phyloP scores from a whole-genome alignment of 2,329 filamentous ascomycete species.

The Penicillium occitanis region DNA sequence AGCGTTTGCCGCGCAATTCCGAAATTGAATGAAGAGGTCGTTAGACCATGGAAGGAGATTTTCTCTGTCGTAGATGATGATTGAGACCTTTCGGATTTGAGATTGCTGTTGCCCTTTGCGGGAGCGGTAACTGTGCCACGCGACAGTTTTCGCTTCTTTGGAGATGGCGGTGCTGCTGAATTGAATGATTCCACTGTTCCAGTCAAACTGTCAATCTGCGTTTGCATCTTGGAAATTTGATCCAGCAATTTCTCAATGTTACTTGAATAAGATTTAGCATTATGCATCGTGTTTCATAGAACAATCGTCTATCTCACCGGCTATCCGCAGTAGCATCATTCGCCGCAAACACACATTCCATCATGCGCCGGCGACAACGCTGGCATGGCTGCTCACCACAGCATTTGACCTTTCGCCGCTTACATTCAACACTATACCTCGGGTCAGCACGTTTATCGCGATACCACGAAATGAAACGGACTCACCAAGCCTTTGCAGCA shows the following conservation, averaged over 20 bases:
- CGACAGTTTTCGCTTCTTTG: neutral
- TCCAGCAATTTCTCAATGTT: conserved; percentile 31
- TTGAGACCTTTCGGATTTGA: conserved; percentile 6
- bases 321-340: conserved; percentile 52
- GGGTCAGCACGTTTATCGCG: neutral
- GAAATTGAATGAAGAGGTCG: conserved; percentile 77
- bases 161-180: conserved; percentile 16
- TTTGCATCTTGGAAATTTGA: conserved; percentile 42
- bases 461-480: neutral
- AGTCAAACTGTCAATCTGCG: conserved; percentile 75
- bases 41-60: conserved; percentile 76
- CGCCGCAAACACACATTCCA: conserved; percentile 64
- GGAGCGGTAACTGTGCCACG: neutral
- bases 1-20: conserved; percentile 82
- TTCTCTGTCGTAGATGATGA: conserved; percentile 40
- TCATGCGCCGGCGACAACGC: conserved; percentile 61
- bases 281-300: neutral
- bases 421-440: conserved; percentile 64
- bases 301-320: conserved; percentile 2
- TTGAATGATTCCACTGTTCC: conserved; percentile 68
- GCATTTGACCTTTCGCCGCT: conserved; percentile 73
- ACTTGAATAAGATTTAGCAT: conserved; percentile 18
- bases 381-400: conserved; percentile 69
- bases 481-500: conserved; percentile 20
- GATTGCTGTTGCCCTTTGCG: neutral